These are phyloP conservation scores for Actinomortierella wolfii DNA, from an alignment of 371 early-diverging fungal genomes.

Conservation along the genomic window DNA sequence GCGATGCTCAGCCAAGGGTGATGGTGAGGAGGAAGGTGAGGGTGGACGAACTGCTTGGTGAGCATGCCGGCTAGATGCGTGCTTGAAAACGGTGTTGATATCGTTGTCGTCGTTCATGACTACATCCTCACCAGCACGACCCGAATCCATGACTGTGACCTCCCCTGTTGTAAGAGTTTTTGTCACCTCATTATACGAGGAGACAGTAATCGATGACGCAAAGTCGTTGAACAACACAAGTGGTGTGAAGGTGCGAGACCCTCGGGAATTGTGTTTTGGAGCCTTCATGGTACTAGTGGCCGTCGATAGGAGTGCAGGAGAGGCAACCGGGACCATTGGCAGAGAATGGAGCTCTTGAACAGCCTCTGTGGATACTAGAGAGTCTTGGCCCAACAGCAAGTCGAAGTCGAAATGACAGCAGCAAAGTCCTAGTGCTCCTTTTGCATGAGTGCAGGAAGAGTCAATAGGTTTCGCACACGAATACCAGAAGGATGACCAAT, in stretches of 20 bases:
- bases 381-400: background rate
- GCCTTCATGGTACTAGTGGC: background rate
- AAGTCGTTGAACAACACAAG: constrained; percentile 11
- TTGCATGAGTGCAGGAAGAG: constrained; percentile 1
- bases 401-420: background rate
- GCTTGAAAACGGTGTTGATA: background rate
- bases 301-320: constrained; percentile 18
- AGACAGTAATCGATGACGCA: background rate
- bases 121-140: too few species aligned
- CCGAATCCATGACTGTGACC: too few species aligned
- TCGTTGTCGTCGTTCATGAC: too few species aligned
- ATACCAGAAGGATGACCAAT: background rate
- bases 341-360: constrained; percentile 1
- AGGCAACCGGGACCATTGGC: constrained; percentile 7
- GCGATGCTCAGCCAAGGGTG: background rate
- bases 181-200: too few species aligned
- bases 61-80: background rate
- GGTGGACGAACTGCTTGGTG: background rate
- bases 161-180: too few species aligned
- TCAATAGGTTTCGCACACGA: background rate
- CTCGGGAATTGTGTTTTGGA: background rate
- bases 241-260: constrained; percentile 12
- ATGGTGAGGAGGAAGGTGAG: background rate
- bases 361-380: background rate
- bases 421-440: constrained; percentile 3